Percentiles rank a stretch among this genome's conserved stretches.
Conservation (phyloP, 805 yeast genomes). For the Ogataea allantospora region DNA sequence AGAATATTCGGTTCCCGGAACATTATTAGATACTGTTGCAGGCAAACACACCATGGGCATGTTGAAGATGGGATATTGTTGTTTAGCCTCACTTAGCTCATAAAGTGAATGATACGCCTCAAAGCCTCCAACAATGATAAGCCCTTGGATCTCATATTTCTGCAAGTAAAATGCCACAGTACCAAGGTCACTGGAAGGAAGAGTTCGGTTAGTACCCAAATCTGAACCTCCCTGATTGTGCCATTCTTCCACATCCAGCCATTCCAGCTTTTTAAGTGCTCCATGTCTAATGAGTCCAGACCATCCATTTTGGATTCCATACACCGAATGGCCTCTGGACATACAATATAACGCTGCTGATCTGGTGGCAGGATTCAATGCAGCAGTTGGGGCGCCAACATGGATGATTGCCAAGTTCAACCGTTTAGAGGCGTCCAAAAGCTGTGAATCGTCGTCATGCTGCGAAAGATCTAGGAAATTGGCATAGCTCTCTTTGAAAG, state of each 20-base stretch:
- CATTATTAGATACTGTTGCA: constrained; percentile 94
- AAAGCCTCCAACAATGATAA: constrained; percentile 91
- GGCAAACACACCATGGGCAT: constrained; percentile 94
- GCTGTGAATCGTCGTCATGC: constrained; percentile 60
- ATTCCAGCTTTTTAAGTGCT: constrained; percentile 66
- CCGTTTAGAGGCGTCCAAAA: constrained; percentile 58
- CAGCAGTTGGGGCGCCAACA: constrained; percentile 98
- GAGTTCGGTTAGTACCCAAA: constrained; percentile 89
- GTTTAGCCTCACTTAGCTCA: constrained; percentile 75
- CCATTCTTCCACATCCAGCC: constrained; percentile 91
- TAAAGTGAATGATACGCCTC: constrained; percentile 90
- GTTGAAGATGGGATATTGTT: constrained; percentile 82
- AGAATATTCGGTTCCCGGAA: constrained; percentile 98
- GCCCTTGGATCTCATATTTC: constrained; percentile 82
- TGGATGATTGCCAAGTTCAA: constrained; percentile 81
- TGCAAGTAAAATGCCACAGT: constrained; percentile 91
- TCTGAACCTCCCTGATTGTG: constrained; percentile 90
- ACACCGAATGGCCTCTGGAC: constrained; percentile 87
- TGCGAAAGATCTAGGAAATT: constrained; percentile 71
- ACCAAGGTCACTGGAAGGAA: constrained; percentile 85
- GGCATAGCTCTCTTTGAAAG: constrained; percentile 74
- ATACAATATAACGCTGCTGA: constrained; percentile 89
- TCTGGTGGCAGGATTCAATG: constrained; percentile 86
- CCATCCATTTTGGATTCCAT: constrained; percentile 91
- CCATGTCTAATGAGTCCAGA: constrained; percentile 89